Percentiles rank a stretch among this genome's conserved stretches.
Conservation (phyloP, 345 rosid species). For the Streptanthus diversifolius region DNA sequence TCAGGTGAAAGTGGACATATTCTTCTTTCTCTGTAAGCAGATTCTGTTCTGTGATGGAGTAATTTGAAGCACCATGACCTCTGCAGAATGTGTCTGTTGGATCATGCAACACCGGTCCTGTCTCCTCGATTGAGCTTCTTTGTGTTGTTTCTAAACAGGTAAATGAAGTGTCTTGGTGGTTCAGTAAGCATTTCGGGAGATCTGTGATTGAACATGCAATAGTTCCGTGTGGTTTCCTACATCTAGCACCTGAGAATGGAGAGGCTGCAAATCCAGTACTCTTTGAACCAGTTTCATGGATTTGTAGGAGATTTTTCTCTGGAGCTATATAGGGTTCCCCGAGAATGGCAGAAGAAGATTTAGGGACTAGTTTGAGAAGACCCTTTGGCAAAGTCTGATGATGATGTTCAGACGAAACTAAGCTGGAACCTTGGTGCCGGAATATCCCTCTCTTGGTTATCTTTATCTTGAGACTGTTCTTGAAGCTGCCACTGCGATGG, state of each 20-base stretch:
- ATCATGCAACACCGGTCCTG: slow-evolving; percentile 26
- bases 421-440: slow-evolving; percentile 33
- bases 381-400: slow-evolving; percentile 49
- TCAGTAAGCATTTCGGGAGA: slow-evolving; percentile 39
- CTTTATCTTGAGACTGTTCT: slow-evolving; percentile 44
- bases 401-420: slow-evolving; percentile 26
- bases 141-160: slow-evolving; percentile 27
- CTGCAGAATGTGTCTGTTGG: slow-evolving; percentile 27
- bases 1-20: slow-evolving; percentile 23
- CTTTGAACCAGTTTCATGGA: slow-evolving; percentile 3
- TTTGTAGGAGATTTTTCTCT: slow-evolving; percentile 5
- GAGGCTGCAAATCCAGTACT: slow-evolving; percentile 29
- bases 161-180: slow-evolving; percentile 36
- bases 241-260: slow-evolving; percentile 27
- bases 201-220: slow-evolving; percentile 21
- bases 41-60: slow-evolving; percentile 26
- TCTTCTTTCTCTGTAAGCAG: slow-evolving; percentile 32
- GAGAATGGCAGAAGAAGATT: slow-evolving; percentile 32
- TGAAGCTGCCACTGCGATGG: slow-evolving; percentile 35
- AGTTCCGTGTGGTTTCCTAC: slow-evolving; percentile 32
- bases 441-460: slow-evolving; percentile 26
- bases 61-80: slow-evolving; percentile 17
- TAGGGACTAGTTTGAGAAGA: slow-evolving; percentile 53
- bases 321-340: slow-evolving; percentile 31
- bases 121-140: slow-evolving; percentile 30